Evolutionary conservation across 2,329 filamentous ascomycete species (phyloP).

Genomic region (Erysiphe neolycopersici): DNA sequence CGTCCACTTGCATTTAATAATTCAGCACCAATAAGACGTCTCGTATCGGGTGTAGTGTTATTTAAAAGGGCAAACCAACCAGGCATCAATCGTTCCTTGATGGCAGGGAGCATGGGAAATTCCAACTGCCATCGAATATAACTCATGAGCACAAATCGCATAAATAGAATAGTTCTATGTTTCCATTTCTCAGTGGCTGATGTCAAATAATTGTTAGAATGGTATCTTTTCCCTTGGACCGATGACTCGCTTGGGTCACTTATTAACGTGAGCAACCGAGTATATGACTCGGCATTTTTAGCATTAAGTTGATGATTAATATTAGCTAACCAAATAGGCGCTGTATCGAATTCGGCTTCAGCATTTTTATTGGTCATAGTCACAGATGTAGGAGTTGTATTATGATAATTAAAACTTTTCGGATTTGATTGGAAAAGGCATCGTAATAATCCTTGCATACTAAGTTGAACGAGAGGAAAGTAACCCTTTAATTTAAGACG

Average conservation of each 20-base stretch:
- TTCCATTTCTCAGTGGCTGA: conserved; percentile 34
- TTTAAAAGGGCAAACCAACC: conserved; percentile 32
- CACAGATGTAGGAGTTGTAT: neutral
- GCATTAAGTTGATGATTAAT: conserved; percentile 12
- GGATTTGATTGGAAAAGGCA: conserved; percentile 20
- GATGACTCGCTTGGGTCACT: conserved; percentile 31
- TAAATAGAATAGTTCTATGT: conserved; percentile 31
- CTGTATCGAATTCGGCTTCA: conserved; percentile 2
- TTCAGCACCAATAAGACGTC: conserved; percentile 28
- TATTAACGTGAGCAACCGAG: conserved; percentile 28
- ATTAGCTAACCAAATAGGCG: conserved; percentile 15
- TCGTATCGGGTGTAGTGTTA: conserved; percentile 26
- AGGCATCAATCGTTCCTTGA: conserved; percentile 28
- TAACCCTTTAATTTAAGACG: conserved; percentile 33
- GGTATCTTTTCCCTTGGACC: conserved; percentile 20
- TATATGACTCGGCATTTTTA: conserved; percentile 23
- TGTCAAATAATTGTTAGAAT: conserved; percentile 19
- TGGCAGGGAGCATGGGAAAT: conserved; percentile 20
- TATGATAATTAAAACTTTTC: conserved; percentile 3
- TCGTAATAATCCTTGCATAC: conserved; percentile 27
- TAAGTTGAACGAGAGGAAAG: conserved; percentile 28
- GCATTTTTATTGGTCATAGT: conserved; percentile 4
- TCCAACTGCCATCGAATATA: conserved; percentile 36
- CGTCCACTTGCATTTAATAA: conserved; percentile 32
- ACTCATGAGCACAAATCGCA: conserved; percentile 30